Evolutionary conservation across 169 alveolate genomes (phyloP).

Genomic region (Eimeria brunetti): DNA sequence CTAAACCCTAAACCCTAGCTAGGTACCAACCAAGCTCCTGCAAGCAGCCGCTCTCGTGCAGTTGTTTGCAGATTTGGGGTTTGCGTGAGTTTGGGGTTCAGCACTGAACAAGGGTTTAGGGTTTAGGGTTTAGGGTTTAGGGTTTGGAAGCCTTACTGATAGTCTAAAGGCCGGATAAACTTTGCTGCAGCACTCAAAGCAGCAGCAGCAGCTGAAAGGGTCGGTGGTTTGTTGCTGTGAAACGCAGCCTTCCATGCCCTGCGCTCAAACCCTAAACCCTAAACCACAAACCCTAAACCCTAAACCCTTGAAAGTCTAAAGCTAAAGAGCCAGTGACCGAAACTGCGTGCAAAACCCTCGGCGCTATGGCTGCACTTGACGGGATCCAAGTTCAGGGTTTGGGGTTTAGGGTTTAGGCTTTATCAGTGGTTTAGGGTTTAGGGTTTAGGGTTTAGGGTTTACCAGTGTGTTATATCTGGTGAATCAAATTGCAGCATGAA

Average conservation of each 20-base stretch:
- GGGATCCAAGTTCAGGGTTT: too few relatives aligned
- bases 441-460: slow-evolving; percentile 6
- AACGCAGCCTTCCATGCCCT: slow-evolving; percentile 87
- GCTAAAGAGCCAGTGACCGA: slow-evolving; percentile 24
- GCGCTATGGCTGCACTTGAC: slow-evolving; percentile 83
- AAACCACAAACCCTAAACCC: slow-evolving; percentile 20
- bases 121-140: neutral
- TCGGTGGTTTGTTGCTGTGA: slow-evolving; percentile 55
- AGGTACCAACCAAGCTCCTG: too few relatives aligned
- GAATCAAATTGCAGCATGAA: slow-evolving; percentile 54
- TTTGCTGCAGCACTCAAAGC: slow-evolving; percentile 19
- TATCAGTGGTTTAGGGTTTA: neutral
- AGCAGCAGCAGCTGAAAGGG: slow-evolving; percentile 28
- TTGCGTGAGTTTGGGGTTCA: neutral
- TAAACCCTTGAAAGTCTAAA: neutral
- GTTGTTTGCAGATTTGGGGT: neutral
- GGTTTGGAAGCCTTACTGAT: neutral
- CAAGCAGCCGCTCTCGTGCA: neutral
- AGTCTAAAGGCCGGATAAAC: neutral
- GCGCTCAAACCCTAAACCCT: slow-evolving; percentile 18
- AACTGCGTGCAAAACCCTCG: slow-evolving; percentile 84
- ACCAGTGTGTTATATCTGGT: slow-evolving; percentile 47
- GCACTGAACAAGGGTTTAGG: neutral
- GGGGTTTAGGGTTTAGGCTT: slow-evolving; percentile 4
- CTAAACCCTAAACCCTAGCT: slow-evolving; percentile 1